Base-by-base conservation (phyloP, 352 stramenopile species). In the Pythium aristosporum region DNA sequence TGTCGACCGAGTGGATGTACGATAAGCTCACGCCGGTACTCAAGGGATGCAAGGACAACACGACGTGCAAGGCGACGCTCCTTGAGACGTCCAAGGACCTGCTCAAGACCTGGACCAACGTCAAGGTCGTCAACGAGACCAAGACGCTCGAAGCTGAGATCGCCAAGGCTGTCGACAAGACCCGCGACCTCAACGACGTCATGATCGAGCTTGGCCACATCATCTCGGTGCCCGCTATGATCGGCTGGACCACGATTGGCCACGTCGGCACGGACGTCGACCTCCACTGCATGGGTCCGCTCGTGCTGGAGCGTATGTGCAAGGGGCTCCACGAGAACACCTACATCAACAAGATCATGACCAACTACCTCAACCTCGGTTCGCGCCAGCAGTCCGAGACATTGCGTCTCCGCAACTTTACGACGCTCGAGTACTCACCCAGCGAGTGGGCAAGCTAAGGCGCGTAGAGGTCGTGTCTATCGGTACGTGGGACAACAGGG, bases 261-360 rank as follows among this genome's bases (percentile, higher is more conserved):
- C 81, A 90, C 68, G 77, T 88, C 8, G 81, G 79, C 68, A 88
- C 79, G 57, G 81, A 90, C 43, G 81, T 90, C 36, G 85, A 87
- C 67, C 63, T 90, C 32, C 85, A 90, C 77, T 90, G 81, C 74
- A 84, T 84, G 62, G 81, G 81, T 13, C 81, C 81, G 3, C 61
- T 53, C 2, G 59, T 85, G 20, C 77, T 90, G 18, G 74, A 83
- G 61, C 75, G 77, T 47, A 77, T 87, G 68, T 90, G 81, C 71
- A 79, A 82, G 63, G 81, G 81, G 28, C 68, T 84, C 23, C 77
- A 88, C 60, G 71, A 90, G 65, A 90, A 90, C 69, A 78, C 63
- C 41, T 82, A 88, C 61, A 55, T 90, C 61, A 90, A 90, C 76
- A 85, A 86, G 69, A 69, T 90, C 56, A 88, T 90, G 75, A 83